These are phyloP conservation scores for Penicillium concentricum DNA, from an alignment of 2,329 filamentous ascomycete species.

Conservation along the genomic window DNA sequence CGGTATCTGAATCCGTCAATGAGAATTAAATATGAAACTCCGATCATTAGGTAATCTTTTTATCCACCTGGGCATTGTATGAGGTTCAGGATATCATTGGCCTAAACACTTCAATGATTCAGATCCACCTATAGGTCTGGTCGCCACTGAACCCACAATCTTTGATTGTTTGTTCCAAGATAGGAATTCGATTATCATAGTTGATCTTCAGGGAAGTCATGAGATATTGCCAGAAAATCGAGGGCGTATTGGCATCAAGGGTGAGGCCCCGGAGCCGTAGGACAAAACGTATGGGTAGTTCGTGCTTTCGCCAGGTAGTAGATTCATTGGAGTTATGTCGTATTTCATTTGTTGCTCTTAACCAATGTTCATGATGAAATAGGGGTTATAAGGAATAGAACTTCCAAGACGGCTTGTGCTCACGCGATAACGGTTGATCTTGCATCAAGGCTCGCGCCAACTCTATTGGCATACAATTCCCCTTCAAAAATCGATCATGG, in stretches of 20 bases:
- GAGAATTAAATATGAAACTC: neutral
- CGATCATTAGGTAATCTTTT: neutral
- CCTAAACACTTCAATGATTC: too few species aligned
- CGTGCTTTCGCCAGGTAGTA: neutral
- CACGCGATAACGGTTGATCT: constrained; percentile 39
- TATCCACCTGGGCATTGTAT: neutral
- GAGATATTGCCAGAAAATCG: too few species aligned
- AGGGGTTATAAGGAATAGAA: constrained; percentile 40
- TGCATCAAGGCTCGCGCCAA: constrained; percentile 47
- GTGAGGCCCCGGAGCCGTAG: neutral
- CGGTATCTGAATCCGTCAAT: neutral
- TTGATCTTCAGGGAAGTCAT: neutral
- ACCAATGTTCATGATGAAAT: neutral
- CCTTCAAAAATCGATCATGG: constrained; percentile 54
- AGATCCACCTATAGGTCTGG: neutral
- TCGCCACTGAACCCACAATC: too few species aligned
- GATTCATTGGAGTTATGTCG: neutral
- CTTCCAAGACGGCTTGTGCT: constrained; percentile 52
- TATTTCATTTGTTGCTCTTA: neutral
- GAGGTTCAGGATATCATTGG: too few species aligned
- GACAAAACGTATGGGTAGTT: neutral
- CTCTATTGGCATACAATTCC: constrained; percentile 42
- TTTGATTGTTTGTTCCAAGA: neutral
- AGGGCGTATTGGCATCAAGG: neutral
- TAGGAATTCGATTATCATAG: too few species aligned